Conservation (phyloP, 139 green algal species). For the Tetradesmus lagerheimii region DNA sequence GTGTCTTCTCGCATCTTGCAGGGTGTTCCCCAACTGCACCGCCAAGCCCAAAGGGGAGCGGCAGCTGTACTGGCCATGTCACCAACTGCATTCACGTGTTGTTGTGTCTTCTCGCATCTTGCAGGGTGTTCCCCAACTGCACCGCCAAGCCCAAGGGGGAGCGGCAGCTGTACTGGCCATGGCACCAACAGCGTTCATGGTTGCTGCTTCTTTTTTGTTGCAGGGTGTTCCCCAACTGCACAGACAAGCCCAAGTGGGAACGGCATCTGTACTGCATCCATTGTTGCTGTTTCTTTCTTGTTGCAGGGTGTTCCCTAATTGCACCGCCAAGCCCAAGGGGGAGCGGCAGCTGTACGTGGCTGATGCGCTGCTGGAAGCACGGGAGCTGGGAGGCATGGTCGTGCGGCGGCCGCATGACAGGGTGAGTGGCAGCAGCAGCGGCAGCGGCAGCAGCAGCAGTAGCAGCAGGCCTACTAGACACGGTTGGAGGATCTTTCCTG, state of each 20-base stretch:
- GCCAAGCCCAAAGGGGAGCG: slow-evolving; percentile 83
- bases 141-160: slow-evolving; percentile 84
- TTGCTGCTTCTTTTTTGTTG: background rate
- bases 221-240: slow-evolving; percentile 91
- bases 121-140: slow-evolving; percentile 89
- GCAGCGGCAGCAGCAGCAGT: slow-evolving; percentile 53
- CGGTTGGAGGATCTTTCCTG: slow-evolving; percentile 63
- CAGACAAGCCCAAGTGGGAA: slow-evolving; percentile 82
- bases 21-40: slow-evolving; percentile 87
- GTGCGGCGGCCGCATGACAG: slow-evolving; percentile 82
- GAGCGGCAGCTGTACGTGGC: slow-evolving; percentile 71
- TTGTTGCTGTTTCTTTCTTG: no score
- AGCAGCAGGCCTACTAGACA: slow-evolving; percentile 66
- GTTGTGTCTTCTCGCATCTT: no score
- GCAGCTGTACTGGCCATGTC: slow-evolving; percentile 36
- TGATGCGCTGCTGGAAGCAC: slow-evolving; percentile 68
- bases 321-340: slow-evolving; percentile 80
- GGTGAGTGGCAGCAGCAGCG: no score
- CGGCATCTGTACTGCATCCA: slow-evolving; percentile 59
- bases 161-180: slow-evolving; percentile 57
- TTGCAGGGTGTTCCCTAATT: slow-evolving; percentile 90
- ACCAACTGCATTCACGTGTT: slow-evolving; percentile 46
- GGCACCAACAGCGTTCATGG: no score
- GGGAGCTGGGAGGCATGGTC: slow-evolving; percentile 79
- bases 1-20: slow-evolving; percentile 43